Evolutionary conservation across 2,329 filamentous ascomycete species (phyloP).

Genomic region (Alternaria brassicae): DNA sequence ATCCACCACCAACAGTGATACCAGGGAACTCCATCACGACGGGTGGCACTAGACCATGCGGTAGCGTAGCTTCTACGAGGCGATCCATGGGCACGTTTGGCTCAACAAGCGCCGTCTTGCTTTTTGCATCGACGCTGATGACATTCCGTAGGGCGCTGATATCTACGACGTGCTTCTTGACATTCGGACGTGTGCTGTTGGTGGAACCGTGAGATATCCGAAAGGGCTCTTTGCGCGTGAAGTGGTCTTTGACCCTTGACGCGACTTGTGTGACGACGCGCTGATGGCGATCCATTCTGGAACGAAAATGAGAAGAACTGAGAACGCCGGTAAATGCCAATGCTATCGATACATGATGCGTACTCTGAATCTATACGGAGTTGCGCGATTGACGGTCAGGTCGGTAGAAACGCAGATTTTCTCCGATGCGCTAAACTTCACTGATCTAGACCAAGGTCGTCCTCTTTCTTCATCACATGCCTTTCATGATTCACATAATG

Average conservation of each 20-base stretch:
- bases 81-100: slow-evolving; percentile 74
- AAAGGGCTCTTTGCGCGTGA: slow-evolving; percentile 65
- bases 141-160: slow-evolving; percentile 70
- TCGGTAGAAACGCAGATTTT: slow-evolving; percentile 21
- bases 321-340: slow-evolving; percentile 21
- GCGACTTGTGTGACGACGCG: slow-evolving; percentile 56
- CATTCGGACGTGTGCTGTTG: slow-evolving; percentile 71
- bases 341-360: slow-evolving; percentile 30
- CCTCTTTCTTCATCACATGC: neutral
- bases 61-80: slow-evolving; percentile 65
- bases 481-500: neutral
- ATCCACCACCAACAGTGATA: slow-evolving; percentile 74
- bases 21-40: slow-evolving; percentile 76
- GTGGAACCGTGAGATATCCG: slow-evolving; percentile 80
- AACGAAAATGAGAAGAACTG: neutral
- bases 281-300: slow-evolving; percentile 52
- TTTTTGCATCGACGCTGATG: slow-evolving; percentile 63
- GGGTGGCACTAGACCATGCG: slow-evolving; percentile 64
- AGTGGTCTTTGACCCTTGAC: slow-evolving; percentile 57
- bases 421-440: slow-evolving; percentile 21
- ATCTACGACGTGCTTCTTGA: slow-evolving; percentile 62
- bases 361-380: slow-evolving; percentile 1
- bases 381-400: neutral
- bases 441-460: neutral
- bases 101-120: slow-evolving; percentile 68